phyloP scores from a whole-genome alignment of 2,329 filamentous ascomycete species.

The Exophiala sp. region DNA sequence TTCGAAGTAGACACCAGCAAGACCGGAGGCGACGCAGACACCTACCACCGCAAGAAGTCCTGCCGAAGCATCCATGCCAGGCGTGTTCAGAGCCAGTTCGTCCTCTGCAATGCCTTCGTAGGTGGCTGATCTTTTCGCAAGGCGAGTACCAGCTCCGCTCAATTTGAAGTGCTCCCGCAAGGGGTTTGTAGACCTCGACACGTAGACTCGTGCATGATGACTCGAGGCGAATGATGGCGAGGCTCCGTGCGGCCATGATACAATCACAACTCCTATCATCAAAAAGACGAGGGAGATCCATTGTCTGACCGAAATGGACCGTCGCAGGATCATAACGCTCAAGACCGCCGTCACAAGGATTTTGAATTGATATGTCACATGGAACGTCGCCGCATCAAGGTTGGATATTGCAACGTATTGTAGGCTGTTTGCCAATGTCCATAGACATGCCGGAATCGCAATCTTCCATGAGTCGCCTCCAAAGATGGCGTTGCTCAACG shows the following conservation, averaged over 20 bases:
- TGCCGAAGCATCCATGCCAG: constrained; percentile 70
- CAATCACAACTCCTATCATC: constrained; percentile 76
- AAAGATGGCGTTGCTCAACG: constrained; percentile 77
- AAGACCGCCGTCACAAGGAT: constrained; percentile 88
- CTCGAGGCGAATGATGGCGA: constrained; percentile 58
- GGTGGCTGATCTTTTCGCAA: constrained; percentile 73
- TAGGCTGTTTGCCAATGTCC: constrained; percentile 88
- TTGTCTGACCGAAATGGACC: constrained; percentile 66
- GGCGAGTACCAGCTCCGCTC: constrained; percentile 38
- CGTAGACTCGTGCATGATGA: constrained; percentile 57
- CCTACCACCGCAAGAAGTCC: constrained; percentile 75
- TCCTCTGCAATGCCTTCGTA: constrained; percentile 81
- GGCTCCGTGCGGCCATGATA: constrained; percentile 69
- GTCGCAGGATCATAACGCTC: constrained; percentile 72
- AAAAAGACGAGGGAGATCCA: constrained; percentile 80
- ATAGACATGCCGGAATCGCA: constrained; percentile 80
- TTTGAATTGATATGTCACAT: constrained; percentile 91
- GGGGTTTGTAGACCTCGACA: constrained; percentile 75
- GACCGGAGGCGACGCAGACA: constrained; percentile 74
- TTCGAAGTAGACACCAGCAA: constrained; percentile 69
- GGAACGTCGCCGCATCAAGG: constrained; percentile 86
- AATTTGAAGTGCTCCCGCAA: constrained; percentile 61
- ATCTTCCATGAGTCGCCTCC: constrained; percentile 92
- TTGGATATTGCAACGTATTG: constrained; percentile 92
- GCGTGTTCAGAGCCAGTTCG: constrained; percentile 45